A percentile compares a stretch with the other conserved stretches of the same genome.
Conservation (phyloP, 108 stramenopile species). For the Skeletonema marinoi region DNA sequence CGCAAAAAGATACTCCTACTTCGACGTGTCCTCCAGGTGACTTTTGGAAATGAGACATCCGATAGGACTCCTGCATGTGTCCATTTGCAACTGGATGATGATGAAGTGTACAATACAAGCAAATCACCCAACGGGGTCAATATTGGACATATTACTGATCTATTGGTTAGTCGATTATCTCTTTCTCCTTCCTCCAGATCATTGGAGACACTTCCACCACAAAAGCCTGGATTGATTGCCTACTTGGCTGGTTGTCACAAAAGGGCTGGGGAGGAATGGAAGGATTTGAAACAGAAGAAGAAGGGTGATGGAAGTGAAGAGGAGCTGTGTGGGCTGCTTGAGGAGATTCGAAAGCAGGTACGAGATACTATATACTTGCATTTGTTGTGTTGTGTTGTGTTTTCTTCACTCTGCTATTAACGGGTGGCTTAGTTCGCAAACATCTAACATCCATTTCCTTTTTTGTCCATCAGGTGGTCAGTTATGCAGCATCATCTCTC, state of each 20-base stretch:
- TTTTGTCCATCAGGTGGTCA: slow-evolving; percentile 58
- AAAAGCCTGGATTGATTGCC: slow-evolving; percentile 42
- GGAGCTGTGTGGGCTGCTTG: slow-evolving; percentile 59
- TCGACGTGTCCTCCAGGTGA: slow-evolving; percentile 54
- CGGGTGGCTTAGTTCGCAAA: neutral
- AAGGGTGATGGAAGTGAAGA: slow-evolving; percentile 26
- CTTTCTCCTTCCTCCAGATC: slow-evolving; percentile 10
- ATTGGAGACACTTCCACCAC: slow-evolving; percentile 22
- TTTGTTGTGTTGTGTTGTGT: neutral
- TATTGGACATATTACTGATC: slow-evolving; percentile 59
- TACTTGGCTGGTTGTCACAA: slow-evolving; percentile 70
- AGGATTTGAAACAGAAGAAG: slow-evolving; percentile 28
- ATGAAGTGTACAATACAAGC: slow-evolving; percentile 28
- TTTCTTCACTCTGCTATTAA: neutral
- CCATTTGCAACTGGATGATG: slow-evolving; percentile 37
- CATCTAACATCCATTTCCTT: neutral
- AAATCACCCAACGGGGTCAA: slow-evolving; percentile 24
- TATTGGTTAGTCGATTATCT: slow-evolving; percentile 68
- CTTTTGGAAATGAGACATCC: slow-evolving; percentile 18
- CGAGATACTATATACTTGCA: slow-evolving; percentile 5
- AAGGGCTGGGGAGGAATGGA: slow-evolving; percentile 69
- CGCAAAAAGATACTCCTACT: slow-evolving; percentile 67
- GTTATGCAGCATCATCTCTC: slow-evolving; percentile 75
- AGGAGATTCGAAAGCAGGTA: slow-evolving; percentile 61
- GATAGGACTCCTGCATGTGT: slow-evolving; percentile 26